Evolutionary conservation across 148 eudicot species (phyloP), one percentile per base, ranked within the genome.

Genomic region (Rhododendron vialii): DNA sequence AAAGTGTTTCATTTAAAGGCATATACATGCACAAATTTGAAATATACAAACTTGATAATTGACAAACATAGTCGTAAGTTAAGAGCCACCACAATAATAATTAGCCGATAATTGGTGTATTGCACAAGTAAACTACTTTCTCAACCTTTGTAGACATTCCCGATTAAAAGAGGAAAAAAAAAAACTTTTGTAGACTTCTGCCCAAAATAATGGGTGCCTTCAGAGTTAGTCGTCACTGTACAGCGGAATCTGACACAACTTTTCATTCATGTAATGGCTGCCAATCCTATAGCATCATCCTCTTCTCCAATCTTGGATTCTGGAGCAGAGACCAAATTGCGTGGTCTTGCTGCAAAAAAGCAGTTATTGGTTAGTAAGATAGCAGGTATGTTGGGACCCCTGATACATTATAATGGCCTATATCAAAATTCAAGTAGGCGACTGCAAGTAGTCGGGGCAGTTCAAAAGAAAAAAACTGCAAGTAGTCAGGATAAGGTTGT

Each of bases 261-360:
- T 13, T 30, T 77, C 67, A 78, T 85, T 94, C 90, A 96, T 87
- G 89, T 84, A 45, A 97, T 93, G 75, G 98, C 95, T 57, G 99
- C 98, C 89, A 95, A 87, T 35, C 99, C 99, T 43, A 97, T 85
- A 10, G 87, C 22, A 63, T 87, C 96, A 63, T 87, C 96, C 77
- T 93, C 94, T 86, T 95, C 98, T 33, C 86, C 90, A 35, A 63
- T 86, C 71, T 85, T 90, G 84, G 95, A 87, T 74, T 90, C 95
- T 69, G 89, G 45, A 83, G 90, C 87, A 84, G 90, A 80, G 74
- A 83, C 89, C 69, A 88, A 65, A 87, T 89, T 90, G 59, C 98
- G 98, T 78, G 95, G 89, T 90, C 95, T 91, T 77, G 87, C 99
- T 96, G 94, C 53, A 92, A 91, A 88, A 47, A 7, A 12, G 3